Base-by-base conservation (phyloP, 805 yeast genomes). In the Saturnispora gosingensis region DNA sequence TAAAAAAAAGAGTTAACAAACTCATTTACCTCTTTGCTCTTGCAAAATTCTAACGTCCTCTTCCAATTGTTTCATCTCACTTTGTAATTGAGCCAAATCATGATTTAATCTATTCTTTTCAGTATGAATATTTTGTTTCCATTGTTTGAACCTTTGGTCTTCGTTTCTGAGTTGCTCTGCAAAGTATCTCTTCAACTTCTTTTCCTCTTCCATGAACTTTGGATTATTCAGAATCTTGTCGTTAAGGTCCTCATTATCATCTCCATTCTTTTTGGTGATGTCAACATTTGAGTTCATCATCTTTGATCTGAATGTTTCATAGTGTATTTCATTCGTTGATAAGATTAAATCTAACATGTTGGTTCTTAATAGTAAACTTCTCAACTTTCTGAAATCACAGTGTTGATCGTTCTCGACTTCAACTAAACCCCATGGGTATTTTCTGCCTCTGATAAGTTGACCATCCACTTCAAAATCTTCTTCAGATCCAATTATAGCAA, bases 141-240 rank as follows among this genome's bases (percentile, higher is more conserved):
- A 93, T 74, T 91, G 96, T 75, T 95, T 87, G 70, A 93, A 93
- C 66, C 99, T 80, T 63, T 88, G 95, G 65, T 93, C 99, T 72
- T 93, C 99, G 46, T 86, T 86, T 72, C 91, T 90, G 54, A 93
- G 88, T 73, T 93, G 97, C 69, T 90, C 97, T 9, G 98, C 91
- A 72, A 93, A 93, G 68, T 86, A 86, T 71, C 86, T 85, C 78
- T 93, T 88, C 65, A 93, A 76, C 34, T 90, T 85, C 67, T 88
- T 93, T 70, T 93, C 99, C 68, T 91, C 98, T 70, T 93, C 97
- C 69, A 89, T 85, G 74, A 86, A 93, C 70, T 88, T 85, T 47
- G 98, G 98, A 68, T 93, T 90, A 62, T 72, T 77, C 49, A 73
- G 67, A 34, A 70, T 58, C n/a, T 69, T 59, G 59, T 81, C 82